Percentiles rank a stretch among this genome's conserved stretches.
Conservation (phyloP, 176 grass and related monocot species). For the Elaeis guineensis region DNA sequence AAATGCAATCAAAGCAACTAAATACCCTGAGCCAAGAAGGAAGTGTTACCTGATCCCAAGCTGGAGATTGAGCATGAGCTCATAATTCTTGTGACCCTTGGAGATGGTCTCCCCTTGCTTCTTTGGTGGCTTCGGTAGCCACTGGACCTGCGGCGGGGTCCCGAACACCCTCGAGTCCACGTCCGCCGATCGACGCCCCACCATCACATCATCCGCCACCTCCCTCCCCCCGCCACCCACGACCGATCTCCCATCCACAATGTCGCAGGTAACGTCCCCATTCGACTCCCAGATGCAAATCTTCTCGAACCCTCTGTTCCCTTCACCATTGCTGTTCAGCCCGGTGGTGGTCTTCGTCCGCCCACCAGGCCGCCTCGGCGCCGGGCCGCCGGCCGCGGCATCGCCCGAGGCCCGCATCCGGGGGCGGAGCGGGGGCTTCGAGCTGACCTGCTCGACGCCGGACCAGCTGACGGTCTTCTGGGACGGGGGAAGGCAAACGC, state of each 20-base stretch:
- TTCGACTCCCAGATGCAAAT: constrained; percentile 66
- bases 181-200: constrained; percentile 16
- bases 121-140: constrained; percentile 41
- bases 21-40: neutral
- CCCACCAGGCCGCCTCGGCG: constrained; percentile 27
- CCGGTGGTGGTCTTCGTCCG: constrained; percentile 25
- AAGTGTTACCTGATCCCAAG: constrained; percentile 78
- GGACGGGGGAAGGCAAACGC: constrained; percentile 37
- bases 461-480: constrained; percentile 68
- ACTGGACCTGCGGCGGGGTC: constrained; percentile 22
- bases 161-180: constrained; percentile 6
- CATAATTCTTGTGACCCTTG: constrained; percentile 85
- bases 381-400: neutral
- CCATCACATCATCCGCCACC: constrained; percentile 14
- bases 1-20: neutral
- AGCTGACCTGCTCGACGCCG: constrained; percentile 2
- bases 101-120: constrained; percentile 80
- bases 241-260: constrained; percentile 39
- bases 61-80: constrained; percentile 95
- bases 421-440: constrained; percentile 17
- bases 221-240: constrained; percentile 14
- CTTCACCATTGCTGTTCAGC: constrained; percentile 36
- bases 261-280: constrained; percentile 67
- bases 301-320: constrained; percentile 53
- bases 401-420: constrained; percentile 27